Conservation (phyloP, 768 basidiomycete species). For the Cystobasidiopsis lactophilus region DNA sequence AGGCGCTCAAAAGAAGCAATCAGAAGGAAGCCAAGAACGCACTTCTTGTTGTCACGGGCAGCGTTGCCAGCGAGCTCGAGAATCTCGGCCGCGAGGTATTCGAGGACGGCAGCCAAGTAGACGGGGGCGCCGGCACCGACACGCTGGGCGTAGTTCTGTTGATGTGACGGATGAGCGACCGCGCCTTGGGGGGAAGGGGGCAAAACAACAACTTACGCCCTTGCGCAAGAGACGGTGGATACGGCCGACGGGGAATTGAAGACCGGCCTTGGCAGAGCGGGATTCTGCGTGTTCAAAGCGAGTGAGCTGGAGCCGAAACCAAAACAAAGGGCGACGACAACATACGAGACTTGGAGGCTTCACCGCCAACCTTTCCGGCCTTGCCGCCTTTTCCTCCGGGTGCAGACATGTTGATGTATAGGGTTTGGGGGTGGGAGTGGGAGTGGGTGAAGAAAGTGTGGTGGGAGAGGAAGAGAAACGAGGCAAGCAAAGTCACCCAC, state of each 20-base stretch:
- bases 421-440: conserved; percentile 10
- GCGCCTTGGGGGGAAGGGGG: no score
- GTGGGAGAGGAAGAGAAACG: conserved; percentile 17
- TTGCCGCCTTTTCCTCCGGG: conserved; percentile 6
- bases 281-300: conserved; percentile 27
- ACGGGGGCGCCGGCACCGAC: conserved; percentile 79
- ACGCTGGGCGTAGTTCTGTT: conserved; percentile 72
- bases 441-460: conserved; percentile 10
- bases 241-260: conserved; percentile 58
- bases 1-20: not conserved
- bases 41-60: conserved; percentile 55
- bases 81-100: conserved; percentile 70
- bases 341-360: conserved; percentile 5
- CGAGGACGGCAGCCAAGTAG: conserved; percentile 63
- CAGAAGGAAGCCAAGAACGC: conserved; percentile 10
- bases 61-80: conserved; percentile 56
- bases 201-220: no score
- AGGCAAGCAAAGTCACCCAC: no score
- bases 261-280: conserved; percentile 37
- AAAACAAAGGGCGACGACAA: not conserved
- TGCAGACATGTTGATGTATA: conserved; percentile 8
- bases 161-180: no score
- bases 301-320: not conserved
- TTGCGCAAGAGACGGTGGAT: conserved; percentile 54
- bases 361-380: conserved; percentile 8